Evolutionary conservation across 306 rosid genomes (phyloP).

Genomic region (Amphicarpaea edgeworthii): DNA sequence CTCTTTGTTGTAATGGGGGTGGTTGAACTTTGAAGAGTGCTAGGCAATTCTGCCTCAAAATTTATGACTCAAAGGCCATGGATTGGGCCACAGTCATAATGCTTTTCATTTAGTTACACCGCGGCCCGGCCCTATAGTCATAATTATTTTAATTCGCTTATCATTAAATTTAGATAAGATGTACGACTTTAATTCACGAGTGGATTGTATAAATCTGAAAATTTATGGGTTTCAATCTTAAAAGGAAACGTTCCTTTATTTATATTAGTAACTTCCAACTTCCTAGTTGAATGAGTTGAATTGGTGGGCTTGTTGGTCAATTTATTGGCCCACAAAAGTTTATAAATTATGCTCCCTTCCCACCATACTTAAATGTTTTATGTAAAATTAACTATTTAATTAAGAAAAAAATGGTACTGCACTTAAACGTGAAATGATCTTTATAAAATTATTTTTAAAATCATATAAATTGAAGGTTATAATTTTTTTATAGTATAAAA

Average conservation of each 20-base stretch:
- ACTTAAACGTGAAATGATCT: too few relatives aligned
- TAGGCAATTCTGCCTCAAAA: not conserved
- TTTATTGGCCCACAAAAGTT: not conserved
- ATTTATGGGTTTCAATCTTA: not conserved
- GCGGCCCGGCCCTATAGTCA: not conserved
- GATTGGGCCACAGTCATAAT: slow-evolving; percentile 22
- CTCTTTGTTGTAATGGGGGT: slow-evolving; percentile 45
- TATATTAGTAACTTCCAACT: too few relatives aligned
- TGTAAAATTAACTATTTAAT: too few relatives aligned
- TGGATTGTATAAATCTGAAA: not conserved
- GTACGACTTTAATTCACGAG: not conserved
- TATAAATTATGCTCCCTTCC: too few relatives aligned
- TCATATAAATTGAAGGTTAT: too few relatives aligned
- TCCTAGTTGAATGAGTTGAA: not conserved
- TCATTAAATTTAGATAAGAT: not conserved
- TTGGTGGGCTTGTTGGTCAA: not conserved
- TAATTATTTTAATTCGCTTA: not conserved
- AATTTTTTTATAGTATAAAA: too few relatives aligned
- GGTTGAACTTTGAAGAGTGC: slow-evolving; percentile 32
- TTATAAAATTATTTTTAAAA: too few relatives aligned
- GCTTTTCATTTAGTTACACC: slow-evolving; percentile 1
- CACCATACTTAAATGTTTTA: too few relatives aligned
- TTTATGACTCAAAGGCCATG: slow-evolving; percentile 6
- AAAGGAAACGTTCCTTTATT: not conserved
- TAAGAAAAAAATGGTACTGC: too few relatives aligned